These are phyloP conservation scores for Pythium myriotylum DNA, from an alignment of 352 stramenopile genomes.

Conservation along the genomic window DNA sequence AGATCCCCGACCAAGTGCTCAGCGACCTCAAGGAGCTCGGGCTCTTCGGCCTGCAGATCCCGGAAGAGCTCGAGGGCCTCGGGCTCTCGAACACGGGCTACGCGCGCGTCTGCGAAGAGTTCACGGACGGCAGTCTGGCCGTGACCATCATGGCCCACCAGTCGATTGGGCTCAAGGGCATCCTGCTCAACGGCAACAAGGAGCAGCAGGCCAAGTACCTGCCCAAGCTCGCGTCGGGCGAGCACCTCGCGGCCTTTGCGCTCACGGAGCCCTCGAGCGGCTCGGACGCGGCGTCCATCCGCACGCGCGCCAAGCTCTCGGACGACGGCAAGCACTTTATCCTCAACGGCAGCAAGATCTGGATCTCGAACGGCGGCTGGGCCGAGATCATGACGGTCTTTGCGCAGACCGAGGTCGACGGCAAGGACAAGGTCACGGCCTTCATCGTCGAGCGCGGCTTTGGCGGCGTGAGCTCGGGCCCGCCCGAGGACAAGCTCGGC, in stretches of 20 bases:
- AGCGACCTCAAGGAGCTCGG: constrained; percentile 82
- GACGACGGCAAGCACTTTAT: constrained; percentile 92
- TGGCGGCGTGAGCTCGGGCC: constrained; percentile 90
- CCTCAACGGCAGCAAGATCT: constrained; percentile 95
- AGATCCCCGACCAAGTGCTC: constrained; percentile 71
- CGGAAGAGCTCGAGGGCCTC: constrained; percentile 74
- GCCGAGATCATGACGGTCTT: constrained; percentile 98
- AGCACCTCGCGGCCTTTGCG: constrained; percentile 85
- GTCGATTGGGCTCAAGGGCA: constrained; percentile 88
- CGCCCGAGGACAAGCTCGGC: constrained; percentile 97
- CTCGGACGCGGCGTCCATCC: constrained; percentile 89
- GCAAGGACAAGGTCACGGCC: constrained; percentile 97
- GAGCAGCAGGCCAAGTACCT: constrained; percentile 88
- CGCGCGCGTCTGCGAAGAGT: constrained; percentile 83
- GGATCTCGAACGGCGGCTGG: constrained; percentile 97
- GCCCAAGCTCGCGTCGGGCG: constrained; percentile 86
- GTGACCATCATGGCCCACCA: constrained; percentile 89
- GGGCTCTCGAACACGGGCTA: constrained; percentile 87
- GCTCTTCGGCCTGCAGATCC: constrained; percentile 87
- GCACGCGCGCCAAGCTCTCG: constrained; percentile 88
- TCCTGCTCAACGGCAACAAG: constrained; percentile 86
- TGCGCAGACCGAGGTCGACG: constrained; percentile 93
- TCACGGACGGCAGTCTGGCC: constrained; percentile 75
- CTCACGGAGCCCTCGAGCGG: constrained; percentile 92
- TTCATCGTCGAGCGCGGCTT: constrained; percentile 97